Base-by-base conservation (phyloP, 768 basidiomycete species). In the Gloeopeniophorella convolvens region DNA sequence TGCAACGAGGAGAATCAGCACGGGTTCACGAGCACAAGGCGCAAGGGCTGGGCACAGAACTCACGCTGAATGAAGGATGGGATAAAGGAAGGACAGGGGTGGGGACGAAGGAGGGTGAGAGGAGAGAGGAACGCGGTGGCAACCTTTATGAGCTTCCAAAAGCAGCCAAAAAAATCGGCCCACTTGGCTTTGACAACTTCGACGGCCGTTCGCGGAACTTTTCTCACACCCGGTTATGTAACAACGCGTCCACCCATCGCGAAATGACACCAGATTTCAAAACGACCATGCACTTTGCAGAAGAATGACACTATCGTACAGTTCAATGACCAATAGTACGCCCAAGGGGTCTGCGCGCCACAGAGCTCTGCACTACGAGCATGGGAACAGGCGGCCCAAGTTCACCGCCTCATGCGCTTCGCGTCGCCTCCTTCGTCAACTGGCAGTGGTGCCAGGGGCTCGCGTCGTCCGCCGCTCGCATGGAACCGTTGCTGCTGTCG, bases 381-480 rank as follows among this genome's bases (percentile, higher is more conserved):
- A n/a, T n/a, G n/a, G n/a, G n/a, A n/a, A n/a, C n/a, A n/a, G n/a
- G n/a, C n/a, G n/a, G n/a, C n/a, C n/a, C n/a, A n/a, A 16, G 2
- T 35, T 45, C 16, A 58, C 12, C 47, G 55, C 35, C 33, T 51
- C 16, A 58, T 20, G 5, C 57, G 57, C n/a, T 58, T 58, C 15
- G 39, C 50, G 26, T 58, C 57, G 10, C 42, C 34, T 13, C 46
- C 34, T 18, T 41, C 45, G 5, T 50, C 50, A 5, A 50, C 18
- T 7, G 34, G 45, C 28, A 58, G 33, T 44, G 44, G 43, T 9
- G 50, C 26, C 13, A 58, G 43, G 18, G 50, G 46, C 18, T 48
- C 35, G 16, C 50, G 45, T 32, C 35, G 31, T 16, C 44, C 48
- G 24, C 18, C 16, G 48, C 12, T 33, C 27, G 23, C 27, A 12